phyloP scores from a whole-genome alignment of 1,284 basidiomycete genomes.

The Farysia itapuensis region DNA sequence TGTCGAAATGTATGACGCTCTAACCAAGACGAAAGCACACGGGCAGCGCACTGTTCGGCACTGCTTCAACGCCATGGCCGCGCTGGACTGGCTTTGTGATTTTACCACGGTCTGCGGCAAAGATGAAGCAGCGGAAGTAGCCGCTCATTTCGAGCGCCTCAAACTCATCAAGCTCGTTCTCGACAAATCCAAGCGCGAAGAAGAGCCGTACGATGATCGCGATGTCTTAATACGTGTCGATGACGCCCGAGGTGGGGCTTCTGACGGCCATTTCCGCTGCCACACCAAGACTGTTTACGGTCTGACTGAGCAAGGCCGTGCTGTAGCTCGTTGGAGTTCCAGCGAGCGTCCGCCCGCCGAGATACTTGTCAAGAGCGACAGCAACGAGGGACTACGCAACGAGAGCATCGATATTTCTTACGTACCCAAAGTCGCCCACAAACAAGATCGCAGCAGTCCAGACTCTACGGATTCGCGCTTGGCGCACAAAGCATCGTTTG shows the following conservation, averaged over 20 bases:
- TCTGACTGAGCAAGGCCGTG: conserved; percentile 85
- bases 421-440: not conserved
- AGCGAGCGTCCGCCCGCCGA: conserved; percentile 8
- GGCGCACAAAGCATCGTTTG: conserved; percentile 75
- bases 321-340: conserved; percentile 72
- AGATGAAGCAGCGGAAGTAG: conserved; percentile 95
- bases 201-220: conserved; percentile 39
- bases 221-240: conserved; percentile 48
- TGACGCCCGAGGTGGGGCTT: conserved; percentile 35
- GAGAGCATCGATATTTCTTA: not conserved
- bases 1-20: conserved; percentile 66
- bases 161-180: conserved; percentile 79
- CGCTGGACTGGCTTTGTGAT: conserved; percentile 95
- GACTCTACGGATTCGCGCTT: conserved; percentile 67
- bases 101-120: conserved; percentile 93
- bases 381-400: conserved; percentile 4
- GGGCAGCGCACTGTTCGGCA: conserved; percentile 75
- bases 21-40: conserved; percentile 68
- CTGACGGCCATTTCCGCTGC: conserved; percentile 77
- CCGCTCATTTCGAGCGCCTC: conserved; percentile 94
- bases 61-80: conserved; percentile 82
- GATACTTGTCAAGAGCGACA: conserved; percentile 7
- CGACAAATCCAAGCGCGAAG: conserved; percentile 61
- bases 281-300: conserved; percentile 91
- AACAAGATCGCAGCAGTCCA: conserved; percentile 11